A percentile compares a stretch with the other conserved stretches of the same genome.
These are phyloP conservation scores for Phytophthora macrochlamydospora DNA, from an alignment of 352 stramenopile genomes.

Conservation along the genomic window DNA sequence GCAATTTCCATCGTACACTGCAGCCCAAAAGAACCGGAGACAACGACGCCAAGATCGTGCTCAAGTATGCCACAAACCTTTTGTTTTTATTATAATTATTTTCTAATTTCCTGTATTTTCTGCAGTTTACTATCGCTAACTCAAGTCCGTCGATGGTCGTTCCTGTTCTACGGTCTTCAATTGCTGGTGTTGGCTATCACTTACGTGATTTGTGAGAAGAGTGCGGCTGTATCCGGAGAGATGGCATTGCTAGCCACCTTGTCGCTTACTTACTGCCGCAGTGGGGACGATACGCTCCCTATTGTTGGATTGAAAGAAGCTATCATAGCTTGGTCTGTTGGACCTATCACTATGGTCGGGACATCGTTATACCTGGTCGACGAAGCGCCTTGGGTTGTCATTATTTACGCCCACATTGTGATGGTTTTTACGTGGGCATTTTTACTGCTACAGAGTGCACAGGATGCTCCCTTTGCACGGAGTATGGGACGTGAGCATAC, in stretches of 20 bases:
- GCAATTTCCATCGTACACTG: conserved; percentile 72
- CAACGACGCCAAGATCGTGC: conserved; percentile 48
- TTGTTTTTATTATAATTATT: conserved; percentile 6
- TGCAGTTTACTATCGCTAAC: conserved; percentile 71
- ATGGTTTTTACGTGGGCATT: conserved; percentile 65
- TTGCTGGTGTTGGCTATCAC: conserved; percentile 38
- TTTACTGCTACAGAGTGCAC: conserved; percentile 69
- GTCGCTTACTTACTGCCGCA: conserved; percentile 63
- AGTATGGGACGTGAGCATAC: conserved; percentile 48
- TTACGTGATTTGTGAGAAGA: conserved; percentile 52
- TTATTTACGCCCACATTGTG: conserved; percentile 64
- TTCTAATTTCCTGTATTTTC: not conserved
- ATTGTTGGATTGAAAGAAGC: conserved; percentile 61
- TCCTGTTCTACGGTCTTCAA: conserved; percentile 55
- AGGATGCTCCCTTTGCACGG: conserved; percentile 73
- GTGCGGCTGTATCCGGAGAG: conserved; percentile 26
- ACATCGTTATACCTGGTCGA: conserved; percentile 59
- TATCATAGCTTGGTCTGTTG: conserved; percentile 47
- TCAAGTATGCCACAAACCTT: conserved; percentile 53
- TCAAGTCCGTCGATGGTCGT: conserved; percentile 75
- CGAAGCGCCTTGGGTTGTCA: conserved; percentile 43
- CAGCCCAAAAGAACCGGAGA: conserved; percentile 42
- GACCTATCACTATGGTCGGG: conserved; percentile 61
- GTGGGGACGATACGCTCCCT: conserved; percentile 32
- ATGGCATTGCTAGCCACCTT: conserved; percentile 42